Percentiles rank a stretch among this genome's conserved stretches.
phyloP scores from a whole-genome alignment of 129 eudicot species.

The Helichrysum umbraculigerum region DNA sequence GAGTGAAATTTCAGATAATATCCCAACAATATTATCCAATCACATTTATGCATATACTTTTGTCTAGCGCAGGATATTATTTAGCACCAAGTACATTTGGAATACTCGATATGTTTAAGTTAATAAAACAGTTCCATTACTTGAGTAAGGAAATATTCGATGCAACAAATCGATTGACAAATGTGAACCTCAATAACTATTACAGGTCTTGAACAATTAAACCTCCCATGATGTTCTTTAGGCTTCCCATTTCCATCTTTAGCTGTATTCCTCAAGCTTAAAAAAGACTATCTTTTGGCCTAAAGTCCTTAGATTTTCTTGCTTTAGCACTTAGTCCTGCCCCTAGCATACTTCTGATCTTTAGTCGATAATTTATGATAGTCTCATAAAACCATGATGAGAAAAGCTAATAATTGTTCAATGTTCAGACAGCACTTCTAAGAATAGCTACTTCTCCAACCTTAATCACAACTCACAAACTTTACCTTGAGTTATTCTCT shows the following conservation, averaged over 20 bases:
- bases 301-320: background rate
- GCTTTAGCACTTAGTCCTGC: background rate
- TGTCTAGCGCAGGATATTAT: background rate
- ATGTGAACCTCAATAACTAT: background rate
- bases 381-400: background rate
- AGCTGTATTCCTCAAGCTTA: background rate
- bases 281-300: background rate
- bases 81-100: background rate
- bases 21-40: background rate
- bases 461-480: background rate
- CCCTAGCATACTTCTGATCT: background rate
- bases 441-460: background rate
- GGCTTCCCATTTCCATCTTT: background rate
- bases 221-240: background rate
- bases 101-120: background rate
- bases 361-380: background rate
- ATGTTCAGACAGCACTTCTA: background rate
- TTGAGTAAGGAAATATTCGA: background rate
- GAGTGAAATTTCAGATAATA: background rate
- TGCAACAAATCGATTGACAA: background rate
- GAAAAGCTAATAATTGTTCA: background rate
- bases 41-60: background rate
- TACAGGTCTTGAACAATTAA: background rate
- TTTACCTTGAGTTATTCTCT: background rate
- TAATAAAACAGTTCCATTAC: background rate